Evolutionary conservation across 2,329 filamentous ascomycete genomes (phyloP), one percentile per base, ranked within the genome.

Genomic region (Penicillium occitanis): DNA sequence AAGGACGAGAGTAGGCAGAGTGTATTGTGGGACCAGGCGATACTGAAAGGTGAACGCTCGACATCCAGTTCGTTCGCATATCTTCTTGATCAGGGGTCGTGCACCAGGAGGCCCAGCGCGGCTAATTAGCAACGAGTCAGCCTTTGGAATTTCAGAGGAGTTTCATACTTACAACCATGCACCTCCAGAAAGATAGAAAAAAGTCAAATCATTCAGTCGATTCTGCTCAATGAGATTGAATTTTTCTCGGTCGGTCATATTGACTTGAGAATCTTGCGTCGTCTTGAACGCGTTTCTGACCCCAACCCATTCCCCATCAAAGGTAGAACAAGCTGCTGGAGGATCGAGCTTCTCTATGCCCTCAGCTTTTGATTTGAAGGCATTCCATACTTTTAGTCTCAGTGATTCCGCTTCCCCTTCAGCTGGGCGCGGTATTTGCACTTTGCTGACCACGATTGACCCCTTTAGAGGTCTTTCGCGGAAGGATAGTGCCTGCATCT

Each of bases 111-210:
- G 61, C 8, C 61, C 61, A 22, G 61, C 61, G 17, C 46, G 46
- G 46, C 61, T 63, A n/a, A 17, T 63, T 40, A 28, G 37, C 50
- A 46, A 48, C 13, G n/a, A 33, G 19, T 51, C n/a, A 53, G 28
- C 35, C 35, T 14, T 42, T 42, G 40, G 17, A n/a, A 42, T n/a
- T 8, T 37, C 19, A 11, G 10, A 28, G 33, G 13, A 37, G 14
- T 7, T 42, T 42, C 17, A 42, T n/a, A 63, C 61, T 63, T 63
- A 63, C 61, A 63, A 63, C 46, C 61, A 63, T 53, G 61, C 61
- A 13, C 44, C 44, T 28, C 61, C 61, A 53, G 61, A 63, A 17
- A 63, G 22, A n/a, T 63, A 63, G 44, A 63, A 53, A 44, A 63
- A 11, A 63, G 61, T 63, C 46, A 63, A 51, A 51, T 63, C 46